Base-by-base conservation (phyloP, 1,284 basidiomycete species). In the Puccinia novopanici region DNA sequence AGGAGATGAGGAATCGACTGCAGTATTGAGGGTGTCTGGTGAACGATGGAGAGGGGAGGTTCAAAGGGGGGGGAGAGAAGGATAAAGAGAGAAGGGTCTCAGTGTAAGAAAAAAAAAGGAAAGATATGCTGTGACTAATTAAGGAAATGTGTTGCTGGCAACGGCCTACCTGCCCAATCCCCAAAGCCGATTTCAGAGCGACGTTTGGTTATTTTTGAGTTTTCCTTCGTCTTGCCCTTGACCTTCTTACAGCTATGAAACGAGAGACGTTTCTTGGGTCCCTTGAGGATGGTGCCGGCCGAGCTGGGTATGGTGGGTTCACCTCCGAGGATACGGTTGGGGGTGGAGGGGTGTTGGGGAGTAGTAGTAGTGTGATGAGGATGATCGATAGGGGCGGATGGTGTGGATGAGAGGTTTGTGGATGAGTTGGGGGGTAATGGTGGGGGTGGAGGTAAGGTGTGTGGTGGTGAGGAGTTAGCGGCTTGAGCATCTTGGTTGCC, bases 161-260 rank as follows among this genome's bases (percentile, higher is more conserved):
- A 68, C 12, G 13, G 63, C 76, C 57, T 13, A 79, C 76, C 76
- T 54, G 76, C 76, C 76, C 76, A 79, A 61, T 79, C 76, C 30
- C 76, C 76, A 59, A 79, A 79, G 34, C 76, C 76, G 55, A 79
- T 79, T 61, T 79, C 76, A 72, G 50, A 57, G 27, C 76, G 76
- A 70, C 67, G 65, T 24, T 72, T 79, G 34, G 71, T 24, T 45
- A 77, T 34, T 54, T 71, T 71, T 0, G 68, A 19, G 48, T 67
- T 67, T 63, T 68, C 48, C n/a, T 79, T 79, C 61, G 65, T 22
- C 37, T 79, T 79, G 19, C 65, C 67, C 54, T 59, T 71, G 22
- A 79, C 40, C 48, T 79, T 79, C 54, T 79, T 79, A 27, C 67
- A 54, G 52, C 67, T 37, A 30, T 79, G 76, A 27, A 79, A 71